Percentiles rank a stretch among this genome's conserved stretches.
These are phyloP conservation scores for Biscogniauxia sp. DNA, from an alignment of 2,329 filamentous ascomycete species.

Conservation along the genomic window DNA sequence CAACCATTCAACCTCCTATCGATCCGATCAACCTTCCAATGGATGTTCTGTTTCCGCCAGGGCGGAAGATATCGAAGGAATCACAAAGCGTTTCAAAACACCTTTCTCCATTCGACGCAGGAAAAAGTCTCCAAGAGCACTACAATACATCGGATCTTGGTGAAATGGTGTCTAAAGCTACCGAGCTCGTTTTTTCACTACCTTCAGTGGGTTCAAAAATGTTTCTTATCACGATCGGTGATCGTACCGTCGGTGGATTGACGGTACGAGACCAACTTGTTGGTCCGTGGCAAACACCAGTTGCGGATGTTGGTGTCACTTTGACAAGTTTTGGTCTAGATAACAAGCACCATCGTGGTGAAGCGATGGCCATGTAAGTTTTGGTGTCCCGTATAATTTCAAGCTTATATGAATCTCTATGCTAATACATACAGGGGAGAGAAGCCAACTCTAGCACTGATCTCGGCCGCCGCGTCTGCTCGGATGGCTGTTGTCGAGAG, in stretches of 20 bases:
- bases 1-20: slow-evolving; percentile 17
- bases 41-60: slow-evolving; percentile 31
- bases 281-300: slow-evolving; percentile 91
- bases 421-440: slow-evolving; percentile 14
- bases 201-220: slow-evolving; percentile 95
- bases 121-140: slow-evolving; percentile 61
- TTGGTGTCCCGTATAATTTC: neutral
- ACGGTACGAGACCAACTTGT: slow-evolving; percentile 93
- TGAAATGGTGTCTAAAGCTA: slow-evolving; percentile 61
- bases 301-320: slow-evolving; percentile 91
- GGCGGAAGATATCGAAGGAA: slow-evolving; percentile 17
- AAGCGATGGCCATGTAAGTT: slow-evolving; percentile 79
- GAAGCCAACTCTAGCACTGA: slow-evolving; percentile 66
- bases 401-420: neutral
- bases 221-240: slow-evolving; percentile 95
- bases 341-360: slow-evolving; percentile 73
- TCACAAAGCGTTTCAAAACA: slow-evolving; percentile 4
- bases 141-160: slow-evolving; percentile 66
- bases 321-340: slow-evolving; percentile 69
- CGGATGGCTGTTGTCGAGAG: slow-evolving; percentile 96
- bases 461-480: slow-evolving; percentile 85
- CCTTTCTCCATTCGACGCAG: slow-evolving; percentile 62
- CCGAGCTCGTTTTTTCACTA: slow-evolving; percentile 76
- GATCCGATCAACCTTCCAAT: slow-evolving; percentile 31
- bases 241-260: slow-evolving; percentile 86